A percentile compares a stretch with the other conserved stretches of the same genome.
phyloP scores from a whole-genome alignment of 345 rosid species.

The Gossypium mustelinum region DNA sequence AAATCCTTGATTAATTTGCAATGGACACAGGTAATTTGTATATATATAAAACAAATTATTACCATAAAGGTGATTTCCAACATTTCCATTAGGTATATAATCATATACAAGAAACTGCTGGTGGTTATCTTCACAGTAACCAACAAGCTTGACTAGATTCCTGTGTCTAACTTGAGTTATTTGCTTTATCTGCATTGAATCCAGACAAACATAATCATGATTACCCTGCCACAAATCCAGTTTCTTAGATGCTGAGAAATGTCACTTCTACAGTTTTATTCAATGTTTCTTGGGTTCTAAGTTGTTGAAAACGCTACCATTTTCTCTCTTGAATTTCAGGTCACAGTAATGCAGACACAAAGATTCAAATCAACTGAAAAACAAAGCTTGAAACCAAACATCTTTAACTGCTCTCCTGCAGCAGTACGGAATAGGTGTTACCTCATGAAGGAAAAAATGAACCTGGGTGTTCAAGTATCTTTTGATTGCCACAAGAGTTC shows the following conservation, averaged over 20 bases:
- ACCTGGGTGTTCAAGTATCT: conserved; percentile 24
- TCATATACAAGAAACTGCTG: conserved; percentile 40
- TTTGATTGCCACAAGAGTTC: conserved; percentile 45
- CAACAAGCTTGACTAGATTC: conserved; percentile 41
- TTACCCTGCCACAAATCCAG: background rate
- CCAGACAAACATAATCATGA: background rate
- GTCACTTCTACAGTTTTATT: background rate
- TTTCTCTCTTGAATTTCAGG: background rate
- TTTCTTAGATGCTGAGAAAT: background rate
- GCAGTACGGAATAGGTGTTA: conserved; percentile 9
- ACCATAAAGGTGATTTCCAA: conserved; percentile 40
- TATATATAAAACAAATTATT: conserved; percentile 6
- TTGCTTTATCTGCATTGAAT: conserved; percentile 31
- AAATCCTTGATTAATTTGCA: too few species aligned
- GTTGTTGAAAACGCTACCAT: background rate
- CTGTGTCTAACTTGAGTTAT: conserved; percentile 30
- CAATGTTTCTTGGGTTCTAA: background rate
- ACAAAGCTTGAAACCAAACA: background rate
- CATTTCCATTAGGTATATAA: conserved; percentile 36
- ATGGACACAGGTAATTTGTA: too few species aligned
- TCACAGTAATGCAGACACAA: background rate
- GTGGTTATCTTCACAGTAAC: conserved; percentile 32
- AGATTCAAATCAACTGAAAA: background rate
- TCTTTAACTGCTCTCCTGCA: background rate
- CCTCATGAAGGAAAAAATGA: conserved; percentile 28